phyloP scores from a whole-genome alignment of 345 rosid genomes.

The Murraya paniculata region DNA sequence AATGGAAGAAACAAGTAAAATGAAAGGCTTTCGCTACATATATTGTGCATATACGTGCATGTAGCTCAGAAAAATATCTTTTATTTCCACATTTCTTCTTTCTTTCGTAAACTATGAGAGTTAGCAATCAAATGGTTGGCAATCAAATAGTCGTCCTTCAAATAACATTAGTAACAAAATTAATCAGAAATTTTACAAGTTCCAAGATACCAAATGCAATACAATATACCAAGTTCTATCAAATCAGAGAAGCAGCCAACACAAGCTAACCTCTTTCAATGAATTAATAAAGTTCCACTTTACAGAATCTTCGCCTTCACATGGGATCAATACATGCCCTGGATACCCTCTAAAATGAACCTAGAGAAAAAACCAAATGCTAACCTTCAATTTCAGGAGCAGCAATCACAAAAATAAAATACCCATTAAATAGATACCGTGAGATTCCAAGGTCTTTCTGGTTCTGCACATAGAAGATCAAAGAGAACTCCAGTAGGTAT shows the following conservation, averaged over 20 bases:
- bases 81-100: not conserved
- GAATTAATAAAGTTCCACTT: constrained; percentile 95
- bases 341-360: constrained; percentile 98
- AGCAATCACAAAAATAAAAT: not conserved
- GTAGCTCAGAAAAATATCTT: not conserved
- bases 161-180: constrained; percentile 3
- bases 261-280: constrained; percentile 73
- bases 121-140: not conserved
- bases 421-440: constrained; percentile 45
- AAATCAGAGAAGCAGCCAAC: not conserved
- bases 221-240: not conserved
- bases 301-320: constrained; percentile 89
- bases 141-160: not conserved
- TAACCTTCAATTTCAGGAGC: not conserved
- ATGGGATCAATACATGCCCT: constrained; percentile 61
- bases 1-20: not conserved
- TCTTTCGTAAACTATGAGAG: not conserved
- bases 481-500: constrained; percentile 92
- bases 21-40: not conserved
- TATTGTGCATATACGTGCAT: not conserved
- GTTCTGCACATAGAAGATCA: constrained; percentile 84
- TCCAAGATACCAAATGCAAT: not conserved
- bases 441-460: constrained; percentile 94
- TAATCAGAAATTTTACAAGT: not conserved
- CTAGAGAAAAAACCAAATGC: constrained; percentile 37